phyloP scores from a whole-genome alignment of 352 stramenopile genomes.

The Peronospora tabacina region DNA sequence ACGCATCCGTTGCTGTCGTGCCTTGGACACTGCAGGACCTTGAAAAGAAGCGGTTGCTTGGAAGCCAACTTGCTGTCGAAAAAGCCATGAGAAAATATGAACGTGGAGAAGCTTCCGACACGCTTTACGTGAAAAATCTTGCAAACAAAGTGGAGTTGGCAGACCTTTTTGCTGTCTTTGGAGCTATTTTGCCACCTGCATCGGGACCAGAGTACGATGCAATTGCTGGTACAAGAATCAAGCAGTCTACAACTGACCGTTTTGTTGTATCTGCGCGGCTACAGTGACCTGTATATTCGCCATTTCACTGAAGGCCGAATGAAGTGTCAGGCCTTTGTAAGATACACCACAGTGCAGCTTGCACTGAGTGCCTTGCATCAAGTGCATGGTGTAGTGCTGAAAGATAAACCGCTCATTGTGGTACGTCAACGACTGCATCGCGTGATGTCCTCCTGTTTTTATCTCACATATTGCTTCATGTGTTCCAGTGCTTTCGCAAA shows the following conservation, averaged over 20 bases:
- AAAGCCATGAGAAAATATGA: conserved; percentile 72
- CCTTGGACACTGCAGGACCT: conserved; percentile 25
- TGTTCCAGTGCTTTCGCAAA: conserved; percentile 33
- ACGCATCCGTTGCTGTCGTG: background rate
- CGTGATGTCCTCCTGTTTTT: conserved; percentile 5
- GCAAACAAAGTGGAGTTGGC: conserved; percentile 37
- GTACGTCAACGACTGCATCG: conserved; percentile 33
- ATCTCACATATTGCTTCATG: conserved; percentile 19
- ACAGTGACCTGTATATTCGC: conserved; percentile 43
- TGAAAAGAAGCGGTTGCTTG: conserved; percentile 20
- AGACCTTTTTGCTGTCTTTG: conserved; percentile 48
- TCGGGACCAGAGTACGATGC: conserved; percentile 22
- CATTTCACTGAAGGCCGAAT: conserved; percentile 77
- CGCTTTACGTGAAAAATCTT: conserved; percentile 83
- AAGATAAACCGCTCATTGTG: conserved; percentile 75
- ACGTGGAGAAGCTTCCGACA: conserved; percentile 38
- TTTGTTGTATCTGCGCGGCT: background rate
- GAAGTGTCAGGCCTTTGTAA: conserved; percentile 83
- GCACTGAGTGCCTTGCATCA: conserved; percentile 43
- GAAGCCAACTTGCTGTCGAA: conserved; percentile 22
- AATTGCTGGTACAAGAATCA: background rate
- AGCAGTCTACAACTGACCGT: background rate
- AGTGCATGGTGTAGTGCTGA: conserved; percentile 63
- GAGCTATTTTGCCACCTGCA: conserved; percentile 28
- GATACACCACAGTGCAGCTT: conserved; percentile 43